Evolutionary conservation across 129 eudicot genomes (phyloP), one percentile per base, ranked within the genome.

Genomic region (Escallonia herrerae): DNA sequence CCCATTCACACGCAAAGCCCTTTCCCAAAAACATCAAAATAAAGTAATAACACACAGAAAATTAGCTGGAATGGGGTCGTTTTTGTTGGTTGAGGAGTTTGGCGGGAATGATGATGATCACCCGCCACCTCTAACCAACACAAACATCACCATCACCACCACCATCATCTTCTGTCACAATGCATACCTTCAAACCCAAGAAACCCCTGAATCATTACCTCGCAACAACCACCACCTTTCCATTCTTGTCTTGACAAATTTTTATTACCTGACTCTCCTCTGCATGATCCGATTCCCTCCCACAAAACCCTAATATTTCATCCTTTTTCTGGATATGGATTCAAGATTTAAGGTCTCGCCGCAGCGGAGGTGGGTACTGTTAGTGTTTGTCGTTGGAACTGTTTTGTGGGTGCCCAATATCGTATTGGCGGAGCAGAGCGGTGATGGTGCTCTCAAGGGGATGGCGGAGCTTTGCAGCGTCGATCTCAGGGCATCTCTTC

Each of bases 401-500:
- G 60, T 62, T 48, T 68, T 65, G 67, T 54, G 58, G 15, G 51
- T 58, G 47, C 77, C 68, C 8, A 40, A 50, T 65, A 67, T 59
- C 39, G 2, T 54, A 0, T 81, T 41, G 43, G 56, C 15, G 0
- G 65, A 50, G 8, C 58, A 37, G 15, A 54, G 0, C 48, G 65
- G 58, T 2, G 72, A 40, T 1, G 37, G 43, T 10, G 62, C 14
- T 40, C 3, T 39, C 10, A 50, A 33, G 6, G 59, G 43, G 15
- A 63, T 45, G 65, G 33, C 33, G 33, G 48, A 42, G 51, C 9
- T 65, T 47, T 85, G 91, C 43, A 76, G 72, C 58, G 73, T 70
- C 38, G 82, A 81, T 65, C 77, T 94, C 47, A 76, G 72, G 44
- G 22, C 63, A 5, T 76, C 89, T 74, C 89, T 93, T 60, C 99